A percentile compares a stretch with the other conserved stretches of the same genome.
phyloP scores from a whole-genome alignment of 495 filamentous ascomycete genomes.

The Opeltia flavorubescens region DNA sequence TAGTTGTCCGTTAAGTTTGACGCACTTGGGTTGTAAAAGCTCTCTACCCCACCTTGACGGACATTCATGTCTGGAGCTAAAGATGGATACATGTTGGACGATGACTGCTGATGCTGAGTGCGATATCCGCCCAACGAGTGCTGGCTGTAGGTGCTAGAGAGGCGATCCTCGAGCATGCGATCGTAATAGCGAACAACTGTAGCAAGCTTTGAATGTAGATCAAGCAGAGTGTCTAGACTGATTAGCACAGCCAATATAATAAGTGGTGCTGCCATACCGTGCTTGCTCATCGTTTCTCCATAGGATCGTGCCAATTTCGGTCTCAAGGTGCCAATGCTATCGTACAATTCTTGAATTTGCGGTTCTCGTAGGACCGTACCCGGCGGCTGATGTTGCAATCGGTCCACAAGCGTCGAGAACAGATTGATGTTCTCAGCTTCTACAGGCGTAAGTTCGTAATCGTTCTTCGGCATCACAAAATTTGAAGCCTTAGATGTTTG shows the following conservation, averaged over 20 bases:
- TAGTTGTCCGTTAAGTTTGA: conserved; percentile 31
- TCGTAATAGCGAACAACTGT: conserved; percentile 99
- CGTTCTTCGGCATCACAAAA: conserved; percentile 57
- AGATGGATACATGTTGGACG: conserved; percentile 51
- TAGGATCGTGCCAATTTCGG: conserved; percentile 94
- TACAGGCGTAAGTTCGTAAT: conserved; percentile 86
- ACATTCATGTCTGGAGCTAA: conserved; percentile 38
- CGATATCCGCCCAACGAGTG: conserved; percentile 40
- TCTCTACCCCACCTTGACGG: conserved; percentile 48
- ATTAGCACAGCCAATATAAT: conserved; percentile 17
- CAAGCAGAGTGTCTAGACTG: conserved; percentile 64
- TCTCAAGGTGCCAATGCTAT: conserved; percentile 81
- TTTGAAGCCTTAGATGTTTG: conserved; percentile 26
- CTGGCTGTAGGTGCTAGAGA: conserved; percentile 84
- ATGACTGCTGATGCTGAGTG: conserved; percentile 32
- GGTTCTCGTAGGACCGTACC: conserved; percentile 91
- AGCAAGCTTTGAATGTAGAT: conserved; percentile 86
- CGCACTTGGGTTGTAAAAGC: conserved; percentile 61
- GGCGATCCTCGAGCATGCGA: conserved; percentile 88
- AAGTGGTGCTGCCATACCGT: conserved; percentile 44
- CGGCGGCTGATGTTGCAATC: conserved; percentile 86
- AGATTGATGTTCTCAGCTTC: conserved; percentile 97
- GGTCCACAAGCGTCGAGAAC: conserved; percentile 87
- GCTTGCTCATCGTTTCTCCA: conserved; percentile 99
- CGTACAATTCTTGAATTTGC: conserved; percentile 95